Evolutionary conservation across 345 rosid genomes (phyloP).

Genomic region (Stellera chamaejasme): DNA sequence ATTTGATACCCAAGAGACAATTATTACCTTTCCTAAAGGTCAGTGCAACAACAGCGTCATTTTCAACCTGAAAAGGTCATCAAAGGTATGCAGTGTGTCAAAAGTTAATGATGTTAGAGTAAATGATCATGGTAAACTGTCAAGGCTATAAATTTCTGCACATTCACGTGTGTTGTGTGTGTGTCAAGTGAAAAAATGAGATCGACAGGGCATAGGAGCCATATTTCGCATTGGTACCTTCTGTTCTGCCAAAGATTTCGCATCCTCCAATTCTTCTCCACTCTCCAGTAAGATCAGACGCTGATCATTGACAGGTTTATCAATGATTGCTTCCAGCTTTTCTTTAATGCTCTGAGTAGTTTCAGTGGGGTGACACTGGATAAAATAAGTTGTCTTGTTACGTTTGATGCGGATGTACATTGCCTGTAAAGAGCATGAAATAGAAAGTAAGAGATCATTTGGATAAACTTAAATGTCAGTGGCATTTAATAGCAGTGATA

Average conservation of each 20-base stretch:
- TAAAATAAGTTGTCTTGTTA: constrained; percentile 71
- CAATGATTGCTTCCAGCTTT: constrained; percentile 55
- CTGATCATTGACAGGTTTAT: constrained; percentile 62
- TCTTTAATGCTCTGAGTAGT: constrained; percentile 62
- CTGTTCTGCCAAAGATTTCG: constrained; percentile 74
- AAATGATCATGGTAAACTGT: neutral
- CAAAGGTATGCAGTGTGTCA: neutral
- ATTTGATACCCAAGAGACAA: neutral
- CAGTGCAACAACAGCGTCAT: constrained; percentile 87
- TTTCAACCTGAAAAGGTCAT: constrained; percentile 67
- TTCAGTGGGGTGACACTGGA: constrained; percentile 87
- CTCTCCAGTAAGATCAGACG: constrained; percentile 50
- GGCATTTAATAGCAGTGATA: too few relatives aligned
- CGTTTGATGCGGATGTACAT: constrained; percentile 95
- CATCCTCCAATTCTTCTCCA: constrained; percentile 62
- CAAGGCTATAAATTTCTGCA: too few relatives aligned
- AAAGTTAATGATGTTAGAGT: neutral
- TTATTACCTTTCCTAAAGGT: constrained; percentile 72
- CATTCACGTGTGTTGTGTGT: too few relatives aligned
- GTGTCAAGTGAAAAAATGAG: neutral
- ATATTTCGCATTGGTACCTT: constrained; percentile 31
- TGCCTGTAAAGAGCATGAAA: constrained; percentile 36
- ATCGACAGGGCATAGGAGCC: neutral
- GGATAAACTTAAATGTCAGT: too few relatives aligned
- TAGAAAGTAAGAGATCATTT: neutral